Base-by-base conservation (phyloP, 2,329 filamentous ascomycete species). In the Cladorrhinum sp. region DNA sequence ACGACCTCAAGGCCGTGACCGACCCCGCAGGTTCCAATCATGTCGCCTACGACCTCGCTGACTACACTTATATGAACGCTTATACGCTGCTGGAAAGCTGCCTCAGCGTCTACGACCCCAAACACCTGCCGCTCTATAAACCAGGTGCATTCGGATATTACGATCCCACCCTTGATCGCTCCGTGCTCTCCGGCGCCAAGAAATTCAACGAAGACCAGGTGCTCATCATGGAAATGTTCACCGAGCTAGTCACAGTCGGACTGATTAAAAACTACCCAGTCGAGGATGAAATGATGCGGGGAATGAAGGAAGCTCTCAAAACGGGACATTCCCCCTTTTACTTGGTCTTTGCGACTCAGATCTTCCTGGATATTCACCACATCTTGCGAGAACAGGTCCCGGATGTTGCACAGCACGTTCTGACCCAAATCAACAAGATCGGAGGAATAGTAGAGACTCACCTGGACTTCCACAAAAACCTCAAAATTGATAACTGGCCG, bases 341-440 rank as follows among this genome's bases (percentile, higher is more conserved):
- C 61, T 67, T 75, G 8, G 67, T 74, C 1, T 80, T 79, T 58
- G 75, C 75, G 8, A 68, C 72, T 3, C 76, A 80, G 52, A 59
- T 77, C 10, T 76, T 75, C 59, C 72, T 80, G 3, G 77, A 80
- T 48, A 74, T 78, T 5, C 21, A 65, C 8, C 71, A 72, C 18
- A 24, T 21, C n/a, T 24, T 62, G 2, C 26, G 61, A 21, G 66
- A 70, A 1, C 71, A 75, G 28, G 67, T 67, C 2, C 33, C 69
- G 0, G 66, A 73, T 6, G 67, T 71, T 9, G 68, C 70, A 12
- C 42, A 49, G 0, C 57, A 66, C 0, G 52, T 76, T 24, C 52
- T 73, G 4, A 64, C 71, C 2, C 73, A 76, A 53, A 55, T 76
- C 9, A 64, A 61, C 16, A 51, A 50, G 8, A 67, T 76, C 23